These are phyloP conservation scores for Monosporozyma aerobia DNA, from an alignment of 805 yeast species.

Conservation along the genomic window DNA sequence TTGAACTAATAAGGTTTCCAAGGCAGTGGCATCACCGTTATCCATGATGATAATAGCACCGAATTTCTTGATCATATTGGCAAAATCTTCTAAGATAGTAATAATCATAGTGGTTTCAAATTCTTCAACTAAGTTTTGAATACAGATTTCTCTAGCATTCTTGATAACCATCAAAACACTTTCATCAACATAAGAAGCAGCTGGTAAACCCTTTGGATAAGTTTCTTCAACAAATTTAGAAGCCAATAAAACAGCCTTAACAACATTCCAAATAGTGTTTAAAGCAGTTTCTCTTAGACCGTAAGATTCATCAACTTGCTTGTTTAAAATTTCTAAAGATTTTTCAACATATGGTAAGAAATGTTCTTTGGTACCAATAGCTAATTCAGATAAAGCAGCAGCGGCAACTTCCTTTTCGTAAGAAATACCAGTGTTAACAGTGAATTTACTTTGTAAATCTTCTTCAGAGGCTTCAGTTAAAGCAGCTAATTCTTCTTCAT, in stretches of 20 bases:
- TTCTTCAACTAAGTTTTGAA: conserved; percentile 62
- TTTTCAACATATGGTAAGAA: conserved; percentile 72
- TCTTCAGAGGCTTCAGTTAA: conserved; percentile 47
- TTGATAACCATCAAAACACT: conserved; percentile 50
- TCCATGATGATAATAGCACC: conserved; percentile 66
- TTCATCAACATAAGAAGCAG: conserved; percentile 49
- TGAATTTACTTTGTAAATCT: conserved; percentile 60
- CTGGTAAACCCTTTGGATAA: conserved; percentile 57
- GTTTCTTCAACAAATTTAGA: conserved; percentile 41
- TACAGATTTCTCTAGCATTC: conserved; percentile 57
- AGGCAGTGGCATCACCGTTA: conserved; percentile 43
- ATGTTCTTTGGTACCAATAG: conserved; percentile 73
- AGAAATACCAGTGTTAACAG: conserved; percentile 90
- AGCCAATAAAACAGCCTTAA: conserved; percentile 51
- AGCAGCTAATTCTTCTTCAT: conserved; percentile 37
- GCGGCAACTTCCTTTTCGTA: conserved; percentile 95
- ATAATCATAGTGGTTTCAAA: conserved; percentile 77
- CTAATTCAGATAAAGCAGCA: conserved; percentile 81
- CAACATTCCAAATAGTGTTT: conserved; percentile 73
- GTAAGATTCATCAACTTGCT: conserved; percentile 75
- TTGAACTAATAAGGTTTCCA: conserved; percentile 63
- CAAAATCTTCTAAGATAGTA: conserved; percentile 62
- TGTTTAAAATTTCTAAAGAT: conserved; percentile 51
- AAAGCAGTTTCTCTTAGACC: conserved; percentile 87
- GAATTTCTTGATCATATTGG: conserved; percentile 55